phyloP scores from a whole-genome alignment of 129 eudicot species.

The Centella asiatica region DNA sequence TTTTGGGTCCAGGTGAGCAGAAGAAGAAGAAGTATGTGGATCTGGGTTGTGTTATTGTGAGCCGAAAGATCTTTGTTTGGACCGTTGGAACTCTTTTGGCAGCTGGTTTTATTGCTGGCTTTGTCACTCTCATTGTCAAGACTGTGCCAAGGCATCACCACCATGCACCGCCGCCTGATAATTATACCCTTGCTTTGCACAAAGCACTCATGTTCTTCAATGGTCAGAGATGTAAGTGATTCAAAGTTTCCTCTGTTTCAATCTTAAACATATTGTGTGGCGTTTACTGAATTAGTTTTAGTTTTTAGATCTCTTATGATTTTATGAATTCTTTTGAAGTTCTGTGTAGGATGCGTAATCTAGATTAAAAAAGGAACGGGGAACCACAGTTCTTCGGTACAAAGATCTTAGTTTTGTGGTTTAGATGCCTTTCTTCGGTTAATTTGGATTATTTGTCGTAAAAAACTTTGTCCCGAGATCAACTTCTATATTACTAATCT shows the following conservation, averaged over 20 bases:
- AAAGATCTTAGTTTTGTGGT: too few relatives aligned
- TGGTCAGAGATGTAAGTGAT: constrained; percentile 71
- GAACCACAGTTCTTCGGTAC: too few relatives aligned
- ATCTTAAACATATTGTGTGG: too few relatives aligned
- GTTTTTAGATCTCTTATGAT: too few relatives aligned
- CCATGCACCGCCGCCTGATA: constrained; percentile 55
- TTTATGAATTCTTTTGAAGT: too few relatives aligned
- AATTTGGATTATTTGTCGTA: too few relatives aligned
- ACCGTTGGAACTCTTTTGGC: constrained; percentile 69
- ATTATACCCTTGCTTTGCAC: constrained; percentile 65
- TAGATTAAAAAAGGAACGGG: too few relatives aligned
- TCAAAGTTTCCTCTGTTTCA: not conserved
- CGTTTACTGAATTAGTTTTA: too few relatives aligned
- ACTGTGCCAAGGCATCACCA: constrained; percentile 61
- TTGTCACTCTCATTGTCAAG: constrained; percentile 55
- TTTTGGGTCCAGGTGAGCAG: constrained; percentile 82
- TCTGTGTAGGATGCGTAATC: too few relatives aligned
- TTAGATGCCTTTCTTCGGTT: too few relatives aligned
- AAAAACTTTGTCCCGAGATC: too few relatives aligned
- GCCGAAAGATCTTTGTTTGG: constrained; percentile 83
- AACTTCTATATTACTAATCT: too few relatives aligned
- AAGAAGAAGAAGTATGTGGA: constrained; percentile 92
- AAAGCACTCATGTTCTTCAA: constrained; percentile 91
- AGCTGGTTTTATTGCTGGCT: constrained; percentile 55
- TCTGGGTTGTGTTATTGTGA: constrained; percentile 76